Conservation (phyloP, 2,329 filamentous ascomycete species). For the Ceratocystis harringtonii region DNA sequence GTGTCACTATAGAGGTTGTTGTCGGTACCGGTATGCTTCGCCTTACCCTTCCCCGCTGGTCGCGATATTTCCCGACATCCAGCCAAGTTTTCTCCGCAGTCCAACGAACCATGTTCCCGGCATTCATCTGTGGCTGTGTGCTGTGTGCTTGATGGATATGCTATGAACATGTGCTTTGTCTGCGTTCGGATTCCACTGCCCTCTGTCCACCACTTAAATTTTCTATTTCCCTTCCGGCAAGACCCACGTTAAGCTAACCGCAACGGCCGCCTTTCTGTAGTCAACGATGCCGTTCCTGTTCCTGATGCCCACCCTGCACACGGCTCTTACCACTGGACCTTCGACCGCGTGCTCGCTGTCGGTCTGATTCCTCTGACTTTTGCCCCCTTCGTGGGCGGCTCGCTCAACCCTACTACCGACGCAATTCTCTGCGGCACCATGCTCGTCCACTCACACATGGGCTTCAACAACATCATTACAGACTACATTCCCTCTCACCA, state of each 20-base stretch:
- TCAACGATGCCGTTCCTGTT: constrained; percentile 73
- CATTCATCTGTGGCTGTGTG: not conserved
- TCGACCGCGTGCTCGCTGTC: constrained; percentile 72
- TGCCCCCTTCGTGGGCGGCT: constrained; percentile 81
- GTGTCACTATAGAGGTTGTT: constrained; percentile 45
- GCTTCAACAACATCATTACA: constrained; percentile 78
- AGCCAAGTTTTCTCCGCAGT: not conserved
- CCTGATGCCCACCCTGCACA: constrained; percentile 60
- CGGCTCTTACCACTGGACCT: constrained; percentile 97
- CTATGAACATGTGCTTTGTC: not conserved
- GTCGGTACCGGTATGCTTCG: constrained; percentile 52
- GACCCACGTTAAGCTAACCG: constrained; percentile 10
- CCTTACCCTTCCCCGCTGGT: not conserved
- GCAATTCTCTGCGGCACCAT: constrained; percentile 69
- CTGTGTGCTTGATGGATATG: not conserved
- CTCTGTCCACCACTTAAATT: not conserved
- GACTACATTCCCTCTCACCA: constrained; percentile 74
- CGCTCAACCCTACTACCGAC: constrained; percentile 77
- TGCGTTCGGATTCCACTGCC: not conserved
- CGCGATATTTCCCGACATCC: not conserved
- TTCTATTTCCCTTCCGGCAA: not conserved
- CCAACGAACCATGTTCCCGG: not conserved
- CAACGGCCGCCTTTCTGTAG: constrained; percentile 27
- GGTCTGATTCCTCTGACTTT: constrained; percentile 75
- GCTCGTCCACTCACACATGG: constrained; percentile 88